A percentile compares a stretch with the other conserved stretches of the same genome.
Evolutionary conservation across 2,329 filamentous ascomycete genomes (phyloP).

Genomic region (Paraconiothyrium brasiliense): DNA sequence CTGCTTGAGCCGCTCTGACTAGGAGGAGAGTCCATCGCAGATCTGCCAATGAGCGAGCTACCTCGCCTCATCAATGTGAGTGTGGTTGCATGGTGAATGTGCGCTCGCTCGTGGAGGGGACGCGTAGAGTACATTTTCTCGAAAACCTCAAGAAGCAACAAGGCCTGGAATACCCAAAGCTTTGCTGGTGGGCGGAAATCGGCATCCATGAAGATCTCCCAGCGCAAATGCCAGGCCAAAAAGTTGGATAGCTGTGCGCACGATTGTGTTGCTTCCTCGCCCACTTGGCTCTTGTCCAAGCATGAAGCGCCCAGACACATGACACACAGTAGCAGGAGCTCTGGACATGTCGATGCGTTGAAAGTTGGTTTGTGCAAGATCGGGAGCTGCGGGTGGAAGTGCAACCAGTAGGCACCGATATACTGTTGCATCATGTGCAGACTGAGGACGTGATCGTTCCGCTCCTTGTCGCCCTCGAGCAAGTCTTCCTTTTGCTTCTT

Average conservation of each 20-base stretch:
- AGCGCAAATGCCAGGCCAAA: constrained; percentile 89
- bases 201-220: constrained; percentile 92
- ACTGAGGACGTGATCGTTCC: constrained; percentile 73
- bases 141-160: constrained; percentile 88
- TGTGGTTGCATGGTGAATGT: constrained; percentile 96
- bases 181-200: constrained; percentile 93
- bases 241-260: constrained; percentile 90
- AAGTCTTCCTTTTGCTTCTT: constrained; percentile 80
- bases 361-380: constrained; percentile 96
- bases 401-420: constrained; percentile 86
- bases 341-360: constrained; percentile 84
- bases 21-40: constrained; percentile 83
- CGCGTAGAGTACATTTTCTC: constrained; percentile 98
- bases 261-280: constrained; percentile 74
- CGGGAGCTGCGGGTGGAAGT: constrained; percentile 93
- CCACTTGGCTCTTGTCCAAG: constrained; percentile 78
- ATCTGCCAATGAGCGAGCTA: constrained; percentile 87
- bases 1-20: constrained; percentile 64
- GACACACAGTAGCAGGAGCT: constrained; percentile 83
- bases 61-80: constrained; percentile 95
- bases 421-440: constrained; percentile 96
- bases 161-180: constrained; percentile 92
- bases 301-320: constrained; percentile 93
- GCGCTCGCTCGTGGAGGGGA: constrained; percentile 89
- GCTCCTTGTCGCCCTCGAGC: constrained; percentile 78